phyloP scores from a whole-genome alignment of 768 basidiomycete species.

The Tricholoma matsutake region DNA sequence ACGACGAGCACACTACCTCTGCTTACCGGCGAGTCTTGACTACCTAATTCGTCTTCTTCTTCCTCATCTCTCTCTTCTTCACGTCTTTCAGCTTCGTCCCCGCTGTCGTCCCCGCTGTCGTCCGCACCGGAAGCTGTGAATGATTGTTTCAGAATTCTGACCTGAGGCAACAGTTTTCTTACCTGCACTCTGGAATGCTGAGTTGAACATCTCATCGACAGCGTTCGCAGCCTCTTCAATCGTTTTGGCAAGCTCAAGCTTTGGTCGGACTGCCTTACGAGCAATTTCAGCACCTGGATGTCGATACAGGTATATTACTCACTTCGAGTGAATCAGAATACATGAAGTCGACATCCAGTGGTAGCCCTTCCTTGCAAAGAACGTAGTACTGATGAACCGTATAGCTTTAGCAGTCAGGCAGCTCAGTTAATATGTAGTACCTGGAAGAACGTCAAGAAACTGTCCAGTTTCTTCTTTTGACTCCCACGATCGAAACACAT shows the following conservation, averaged over 20 bases:
- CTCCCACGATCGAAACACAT: conserved; percentile 97
- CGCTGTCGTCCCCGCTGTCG: conserved; percentile 63
- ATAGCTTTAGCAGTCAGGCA: background rate
- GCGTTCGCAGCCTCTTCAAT: conserved; percentile 83
- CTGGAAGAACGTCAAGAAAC: conserved; percentile 92
- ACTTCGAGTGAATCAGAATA: conserved; percentile 92
- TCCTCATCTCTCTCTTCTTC: conserved; percentile 52
- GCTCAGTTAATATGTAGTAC: conserved; percentile 35
- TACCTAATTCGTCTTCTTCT: conserved; percentile 60
- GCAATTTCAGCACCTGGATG: background rate
- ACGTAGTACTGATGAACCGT: conserved; percentile 65
- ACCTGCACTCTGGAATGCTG: conserved; percentile 62
- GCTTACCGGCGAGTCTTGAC: conserved; percentile 54
- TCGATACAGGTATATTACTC: conserved; percentile 11
- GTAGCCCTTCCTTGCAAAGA: conserved; percentile 82
- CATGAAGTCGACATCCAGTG: conserved; percentile 99
- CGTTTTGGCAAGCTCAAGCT: conserved; percentile 63
- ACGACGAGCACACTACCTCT: background rate
- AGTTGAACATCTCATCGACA: conserved; percentile 86
- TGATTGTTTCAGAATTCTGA: background rate
- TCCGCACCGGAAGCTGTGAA: conserved; percentile 30
- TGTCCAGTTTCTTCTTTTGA: conserved; percentile 90
- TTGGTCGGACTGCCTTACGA: conserved; percentile 80
- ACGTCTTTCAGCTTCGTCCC: conserved; percentile 57
- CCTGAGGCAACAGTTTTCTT: conserved; percentile 18